Evolutionary conservation across 306 rosid species (phyloP).

Genomic region (Cucumis hystrix): DNA sequence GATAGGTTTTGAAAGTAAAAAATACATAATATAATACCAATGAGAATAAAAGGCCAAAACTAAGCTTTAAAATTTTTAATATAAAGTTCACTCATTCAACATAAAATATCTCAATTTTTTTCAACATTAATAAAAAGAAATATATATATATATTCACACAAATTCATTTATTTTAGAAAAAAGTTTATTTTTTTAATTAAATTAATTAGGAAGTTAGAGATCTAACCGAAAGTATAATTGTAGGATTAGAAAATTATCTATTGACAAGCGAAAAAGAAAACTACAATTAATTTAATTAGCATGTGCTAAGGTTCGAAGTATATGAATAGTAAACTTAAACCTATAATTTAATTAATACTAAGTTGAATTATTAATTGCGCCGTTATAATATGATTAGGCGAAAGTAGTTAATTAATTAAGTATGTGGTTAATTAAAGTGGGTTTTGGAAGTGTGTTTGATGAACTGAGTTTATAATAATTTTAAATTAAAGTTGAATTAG

Average conservation of each 20-base stretch:
- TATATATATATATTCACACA: too few relatives aligned
- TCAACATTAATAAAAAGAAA: too few relatives aligned
- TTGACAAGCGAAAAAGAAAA: too few relatives aligned
- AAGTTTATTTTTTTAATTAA: too few relatives aligned
- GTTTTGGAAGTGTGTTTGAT: neutral
- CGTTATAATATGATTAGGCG: neutral
- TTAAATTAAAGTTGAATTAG: neutral
- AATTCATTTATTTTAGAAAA: too few relatives aligned
- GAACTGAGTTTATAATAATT: neutral
- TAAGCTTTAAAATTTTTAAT: too few relatives aligned
- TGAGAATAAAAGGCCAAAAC: too few relatives aligned
- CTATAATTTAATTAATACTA: slow-evolving; percentile 12
- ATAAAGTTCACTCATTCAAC: too few relatives aligned
- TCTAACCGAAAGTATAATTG: neutral
- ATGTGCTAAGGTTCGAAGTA: slow-evolving; percentile 32
- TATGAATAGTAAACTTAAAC: slow-evolving; percentile 12
- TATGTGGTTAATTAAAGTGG: neutral
- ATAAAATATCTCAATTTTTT: too few relatives aligned
- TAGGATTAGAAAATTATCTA: neutral
- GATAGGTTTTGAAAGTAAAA: too few relatives aligned
- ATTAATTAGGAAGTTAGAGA: neutral
- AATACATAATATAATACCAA: too few relatives aligned
- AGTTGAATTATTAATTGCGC: neutral
- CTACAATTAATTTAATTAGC: slow-evolving; percentile 13
- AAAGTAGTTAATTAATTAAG: neutral